Evolutionary conservation across 2,329 filamentous ascomycete genomes (phyloP).

Genomic region (Pseudofabraea citricarpa): DNA sequence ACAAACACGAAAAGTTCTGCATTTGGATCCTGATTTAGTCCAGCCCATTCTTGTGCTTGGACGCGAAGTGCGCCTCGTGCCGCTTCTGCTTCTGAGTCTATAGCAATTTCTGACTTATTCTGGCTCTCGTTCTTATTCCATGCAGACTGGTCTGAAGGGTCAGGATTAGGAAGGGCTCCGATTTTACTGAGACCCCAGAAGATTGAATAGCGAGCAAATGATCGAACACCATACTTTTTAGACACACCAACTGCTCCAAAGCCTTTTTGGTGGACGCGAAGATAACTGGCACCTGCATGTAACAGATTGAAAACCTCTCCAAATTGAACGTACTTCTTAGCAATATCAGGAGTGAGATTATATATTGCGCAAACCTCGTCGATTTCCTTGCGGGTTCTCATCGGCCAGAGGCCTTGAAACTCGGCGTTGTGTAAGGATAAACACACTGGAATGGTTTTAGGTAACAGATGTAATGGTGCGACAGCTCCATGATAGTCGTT

Average conservation of each 20-base stretch:
- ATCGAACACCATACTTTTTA: constrained; percentile 63
- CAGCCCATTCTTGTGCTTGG: constrained; percentile 65
- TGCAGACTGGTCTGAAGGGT: constrained; percentile 53
- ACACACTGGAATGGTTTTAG: constrained; percentile 53
- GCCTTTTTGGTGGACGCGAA: constrained; percentile 62
- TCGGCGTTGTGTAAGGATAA: constrained; percentile 66
- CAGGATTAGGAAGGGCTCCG: constrained; percentile 65
- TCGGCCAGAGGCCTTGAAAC: constrained; percentile 65
- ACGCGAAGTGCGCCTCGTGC: constrained; percentile 39
- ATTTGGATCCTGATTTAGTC: constrained; percentile 53
- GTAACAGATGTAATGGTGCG: constrained; percentile 60
- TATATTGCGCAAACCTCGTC: constrained; percentile 62
- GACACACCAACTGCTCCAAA: constrained; percentile 65
- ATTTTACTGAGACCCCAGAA: constrained; percentile 63
- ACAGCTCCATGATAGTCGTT: constrained; percentile 62
- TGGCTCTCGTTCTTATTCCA: constrained; percentile 60
- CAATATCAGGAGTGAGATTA: constrained; percentile 52
- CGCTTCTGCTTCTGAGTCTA: constrained; percentile 51
- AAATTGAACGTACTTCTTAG: constrained; percentile 59
- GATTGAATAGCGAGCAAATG: constrained; percentile 62
- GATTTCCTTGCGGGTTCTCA: constrained; percentile 55
- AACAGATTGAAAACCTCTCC: constrained; percentile 66
- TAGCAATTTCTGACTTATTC: constrained; percentile 38
- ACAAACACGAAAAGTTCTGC: constrained; percentile 66
- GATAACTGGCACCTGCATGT: constrained; percentile 56